These are phyloP conservation scores for Comarum palustre DNA, from an alignment of 306 rosid genomes.

Conservation along the genomic window DNA sequence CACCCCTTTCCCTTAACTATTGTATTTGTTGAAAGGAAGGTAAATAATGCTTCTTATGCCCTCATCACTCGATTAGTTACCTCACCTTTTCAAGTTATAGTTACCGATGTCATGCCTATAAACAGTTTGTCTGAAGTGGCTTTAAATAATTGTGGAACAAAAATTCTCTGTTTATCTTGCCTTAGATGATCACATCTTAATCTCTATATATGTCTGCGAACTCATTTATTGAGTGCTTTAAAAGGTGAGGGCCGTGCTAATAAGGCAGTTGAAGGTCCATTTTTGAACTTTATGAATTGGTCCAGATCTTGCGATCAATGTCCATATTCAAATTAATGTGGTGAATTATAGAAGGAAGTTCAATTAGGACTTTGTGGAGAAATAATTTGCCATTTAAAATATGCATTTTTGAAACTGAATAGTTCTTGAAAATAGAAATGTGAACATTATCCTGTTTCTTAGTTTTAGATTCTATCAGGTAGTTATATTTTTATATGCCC, in stretches of 20 bases:
- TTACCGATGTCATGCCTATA: background rate
- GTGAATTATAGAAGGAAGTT: background rate
- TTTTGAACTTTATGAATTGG: conserved; percentile 5
- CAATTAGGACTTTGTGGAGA: conserved; percentile 7
- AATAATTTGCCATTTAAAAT: background rate
- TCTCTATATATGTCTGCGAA: background rate
- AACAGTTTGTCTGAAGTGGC: background rate
- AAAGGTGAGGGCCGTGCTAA: background rate
- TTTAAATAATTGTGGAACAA: background rate
- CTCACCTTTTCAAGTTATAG: conserved; percentile 13
- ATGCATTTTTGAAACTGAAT: background rate
- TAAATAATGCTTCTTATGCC: conserved; percentile 15
- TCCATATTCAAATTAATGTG: background rate
- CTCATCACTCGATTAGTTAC: conserved; percentile 13
- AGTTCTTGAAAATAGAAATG: background rate
- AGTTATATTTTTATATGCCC: background rate
- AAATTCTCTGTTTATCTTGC: background rate
- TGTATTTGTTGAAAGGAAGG: conserved; percentile 91
- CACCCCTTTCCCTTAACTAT: conserved; percentile 73
- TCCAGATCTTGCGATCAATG: background rate
- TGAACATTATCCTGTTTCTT: background rate
- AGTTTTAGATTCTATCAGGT: background rate
- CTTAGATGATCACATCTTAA: background rate
- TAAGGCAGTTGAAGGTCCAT: background rate
- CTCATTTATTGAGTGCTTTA: background rate